Conservation (phyloP, 176 grass and related monocot species). For the Bonia amplexicaulis region DNA sequence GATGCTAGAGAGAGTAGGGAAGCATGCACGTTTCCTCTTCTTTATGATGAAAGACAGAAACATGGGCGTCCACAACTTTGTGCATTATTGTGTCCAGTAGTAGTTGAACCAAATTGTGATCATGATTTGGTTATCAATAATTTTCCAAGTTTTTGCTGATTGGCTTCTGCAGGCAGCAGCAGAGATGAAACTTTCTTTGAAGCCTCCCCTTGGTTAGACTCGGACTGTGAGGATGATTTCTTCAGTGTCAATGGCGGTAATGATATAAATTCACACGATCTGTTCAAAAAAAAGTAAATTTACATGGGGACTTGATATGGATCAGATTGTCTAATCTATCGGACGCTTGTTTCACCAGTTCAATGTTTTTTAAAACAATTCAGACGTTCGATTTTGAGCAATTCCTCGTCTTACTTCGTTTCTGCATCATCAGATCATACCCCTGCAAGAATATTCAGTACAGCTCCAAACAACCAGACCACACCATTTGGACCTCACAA, state of each 20-base stretch:
- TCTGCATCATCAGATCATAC: conserved; percentile 23
- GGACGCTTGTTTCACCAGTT: neutral
- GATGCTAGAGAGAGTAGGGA: neutral
- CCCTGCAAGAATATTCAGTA: conserved; percentile 21
- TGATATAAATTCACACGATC: neutral
- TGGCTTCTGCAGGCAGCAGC: conserved; percentile 43
- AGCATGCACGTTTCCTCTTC: neutral
- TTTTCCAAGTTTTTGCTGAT: neutral
- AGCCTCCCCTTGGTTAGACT: conserved; percentile 71
- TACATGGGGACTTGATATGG: neutral
- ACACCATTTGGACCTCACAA: neutral
- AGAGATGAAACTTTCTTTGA: conserved; percentile 67
- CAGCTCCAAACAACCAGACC: neutral
- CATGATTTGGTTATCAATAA: neutral
- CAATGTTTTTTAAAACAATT: neutral
- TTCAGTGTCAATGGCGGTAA: conserved; percentile 93
- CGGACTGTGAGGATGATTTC: conserved; percentile 86
- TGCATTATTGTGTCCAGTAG: neutral
- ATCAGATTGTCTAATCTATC: neutral
- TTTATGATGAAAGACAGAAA: neutral
- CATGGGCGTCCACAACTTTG: neutral
- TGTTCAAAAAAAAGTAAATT: neutral
- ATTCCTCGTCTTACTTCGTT: neutral
- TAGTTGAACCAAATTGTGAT: neutral
- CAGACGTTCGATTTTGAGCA: neutral